Evolutionary conservation across 108 stramenopile genomes (phyloP), one percentile per base, ranked within the genome.

Genomic region (Skeletonema potamos): DNA sequence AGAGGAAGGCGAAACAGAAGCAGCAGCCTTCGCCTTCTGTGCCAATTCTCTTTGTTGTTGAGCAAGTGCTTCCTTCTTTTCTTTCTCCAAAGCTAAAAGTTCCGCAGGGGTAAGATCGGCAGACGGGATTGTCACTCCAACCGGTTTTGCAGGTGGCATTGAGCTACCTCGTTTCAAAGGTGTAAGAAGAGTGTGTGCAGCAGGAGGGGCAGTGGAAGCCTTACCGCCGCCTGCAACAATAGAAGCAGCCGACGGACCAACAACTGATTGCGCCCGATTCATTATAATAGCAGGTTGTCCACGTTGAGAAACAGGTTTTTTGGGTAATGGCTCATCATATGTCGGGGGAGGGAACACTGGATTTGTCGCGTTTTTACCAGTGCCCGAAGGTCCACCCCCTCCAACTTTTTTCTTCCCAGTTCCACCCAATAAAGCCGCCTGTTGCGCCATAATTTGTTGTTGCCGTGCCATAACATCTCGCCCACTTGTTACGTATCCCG

Each of bases 401-500:
- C 94, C 94, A 5, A 86, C 82, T 51, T 81, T 81, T 41, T 82
- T 79, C 18, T 91, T 83, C 46, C 81, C 65, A 48, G 66, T 30
- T 18, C 64, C 65, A 24, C 77, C 83, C n/a, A 79, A 72, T 30
- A 86, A 82, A 54, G 82, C 81, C 56, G 86, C 69, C 24, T 85
- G 75, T 70, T 90, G 87, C 27, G 88, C 82, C 66, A 93, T 86
- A 66, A 91, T 89, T 62, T 93, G 89, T 67, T 94, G 90, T 64
- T 92, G 92, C 15, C 89, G 87, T 32, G 87, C 89, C 58, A 91
- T 63, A 8, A 91, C 90, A 81, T 96, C 94, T 34, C 94, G 71
- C 22, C 94, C 94, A 56, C 87, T 88, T 4, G 94, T 96, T 8
- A 96, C 94, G 59, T 92, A 96, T 32, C 94, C 94, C 5, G 94